Evolutionary conservation across 208 protist genomes (phyloP).

Genomic region (Trichomonas tenax): DNA sequence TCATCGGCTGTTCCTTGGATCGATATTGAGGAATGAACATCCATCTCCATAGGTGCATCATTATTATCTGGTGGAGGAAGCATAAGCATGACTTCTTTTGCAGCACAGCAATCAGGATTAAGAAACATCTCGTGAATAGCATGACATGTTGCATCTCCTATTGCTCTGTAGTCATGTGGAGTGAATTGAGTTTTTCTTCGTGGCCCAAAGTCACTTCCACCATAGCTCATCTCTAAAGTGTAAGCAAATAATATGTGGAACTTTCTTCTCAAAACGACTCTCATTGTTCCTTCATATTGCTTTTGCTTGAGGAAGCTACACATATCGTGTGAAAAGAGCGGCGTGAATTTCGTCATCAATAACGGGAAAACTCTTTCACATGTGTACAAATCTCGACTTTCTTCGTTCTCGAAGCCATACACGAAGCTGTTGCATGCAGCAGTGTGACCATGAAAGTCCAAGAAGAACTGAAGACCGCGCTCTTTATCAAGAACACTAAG

Average conservation of each 20-base stretch:
- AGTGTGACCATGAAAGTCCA: conserved; percentile 4
- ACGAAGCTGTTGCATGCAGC: conserved; percentile 6
- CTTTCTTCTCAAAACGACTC: neutral
- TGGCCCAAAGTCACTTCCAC: neutral
- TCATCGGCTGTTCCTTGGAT: neutral
- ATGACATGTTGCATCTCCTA: neutral
- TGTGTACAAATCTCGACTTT: neutral
- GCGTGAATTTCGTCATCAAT: neutral
- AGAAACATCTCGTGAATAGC: neutral
- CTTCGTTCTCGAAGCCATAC: neutral
- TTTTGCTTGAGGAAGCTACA: neutral
- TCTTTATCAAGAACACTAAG: neutral
- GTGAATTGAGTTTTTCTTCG: neutral
- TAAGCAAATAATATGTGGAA: neutral
- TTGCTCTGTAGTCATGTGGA: neutral
- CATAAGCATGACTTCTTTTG: neutral
- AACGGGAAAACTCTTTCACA: neutral
- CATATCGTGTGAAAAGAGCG: neutral
- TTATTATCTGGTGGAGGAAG: neutral
- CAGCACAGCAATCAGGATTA: neutral
- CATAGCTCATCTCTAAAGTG: neutral
- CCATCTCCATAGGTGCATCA: neutral
- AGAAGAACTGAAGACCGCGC: neutral
- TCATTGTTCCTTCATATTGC: conserved; percentile 2
- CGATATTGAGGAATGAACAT: neutral